Conservation (phyloP, 352 stramenopile species). For the Achlya hypogyna region DNA sequence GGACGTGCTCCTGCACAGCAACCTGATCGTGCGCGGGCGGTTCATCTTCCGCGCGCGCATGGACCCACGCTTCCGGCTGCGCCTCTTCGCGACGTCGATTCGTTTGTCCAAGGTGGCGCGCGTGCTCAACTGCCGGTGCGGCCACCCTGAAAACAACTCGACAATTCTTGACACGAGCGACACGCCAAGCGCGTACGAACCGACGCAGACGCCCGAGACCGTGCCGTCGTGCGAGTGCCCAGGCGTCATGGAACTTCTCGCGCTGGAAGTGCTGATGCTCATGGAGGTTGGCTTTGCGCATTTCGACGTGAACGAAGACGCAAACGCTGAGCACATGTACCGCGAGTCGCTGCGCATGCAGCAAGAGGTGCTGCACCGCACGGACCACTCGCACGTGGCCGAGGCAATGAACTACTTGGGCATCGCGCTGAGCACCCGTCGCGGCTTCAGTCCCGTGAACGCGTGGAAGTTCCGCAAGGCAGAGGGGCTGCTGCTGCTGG, state of each 20-base stretch:
- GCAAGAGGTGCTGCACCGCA: slow-evolving; percentile 62
- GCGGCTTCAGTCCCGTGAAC: slow-evolving; percentile 62
- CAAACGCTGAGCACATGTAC: slow-evolving; percentile 67
- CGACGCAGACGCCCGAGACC: slow-evolving; percentile 25
- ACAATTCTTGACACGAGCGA: slow-evolving; percentile 54
- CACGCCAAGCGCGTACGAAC: slow-evolving; percentile 51
- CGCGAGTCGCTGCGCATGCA: slow-evolving; percentile 69
- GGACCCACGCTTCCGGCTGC: slow-evolving; percentile 56
- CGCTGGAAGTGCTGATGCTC: slow-evolving; percentile 59
- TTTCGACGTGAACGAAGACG: slow-evolving; percentile 69
- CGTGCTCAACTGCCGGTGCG: slow-evolving; percentile 58
- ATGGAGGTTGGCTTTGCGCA: slow-evolving; percentile 69
- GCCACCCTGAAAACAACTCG: slow-evolving; percentile 64
- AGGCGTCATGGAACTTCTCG: slow-evolving; percentile 64
- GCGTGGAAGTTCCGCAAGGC: slow-evolving; percentile 67
- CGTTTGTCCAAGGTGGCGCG: slow-evolving; percentile 59
- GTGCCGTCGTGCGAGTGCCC: slow-evolving; percentile 45
- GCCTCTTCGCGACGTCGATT: slow-evolving; percentile 58
- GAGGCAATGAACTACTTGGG: slow-evolving; percentile 74
- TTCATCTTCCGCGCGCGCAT: slow-evolving; percentile 75
- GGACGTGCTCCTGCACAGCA: slow-evolving; percentile 67
- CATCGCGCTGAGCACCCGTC: slow-evolving; percentile 64
- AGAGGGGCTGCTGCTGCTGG: slow-evolving; percentile 56
- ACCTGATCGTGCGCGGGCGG: slow-evolving; percentile 62
- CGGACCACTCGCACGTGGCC: slow-evolving; percentile 63